These are phyloP conservation scores for Salvia rosmarinus DNA, from an alignment of 257 asterid species.

Conservation along the genomic window DNA sequence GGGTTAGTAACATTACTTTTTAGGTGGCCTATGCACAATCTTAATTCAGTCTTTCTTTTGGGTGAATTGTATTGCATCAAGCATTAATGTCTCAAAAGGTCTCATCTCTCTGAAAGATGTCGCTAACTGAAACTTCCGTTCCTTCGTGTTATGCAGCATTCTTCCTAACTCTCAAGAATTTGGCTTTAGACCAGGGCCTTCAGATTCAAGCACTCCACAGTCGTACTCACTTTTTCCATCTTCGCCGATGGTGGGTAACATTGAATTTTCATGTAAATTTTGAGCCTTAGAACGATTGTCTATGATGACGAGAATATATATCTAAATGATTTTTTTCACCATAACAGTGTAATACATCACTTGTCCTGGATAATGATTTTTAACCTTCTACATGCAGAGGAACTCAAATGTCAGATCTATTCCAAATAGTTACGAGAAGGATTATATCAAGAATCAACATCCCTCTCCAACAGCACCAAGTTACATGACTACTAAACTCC, in stretches of 20 bases:
- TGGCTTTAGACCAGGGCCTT: slow-evolving; percentile 43
- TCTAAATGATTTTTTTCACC: slow-evolving; percentile 2
- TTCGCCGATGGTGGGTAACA: slow-evolving; percentile 47
- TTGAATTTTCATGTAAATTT: slow-evolving; percentile 20
- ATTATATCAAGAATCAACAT: slow-evolving; percentile 40
- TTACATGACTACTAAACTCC: slow-evolving; percentile 27
- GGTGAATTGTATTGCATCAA: slow-evolving; percentile 38
- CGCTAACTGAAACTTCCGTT: slow-evolving; percentile 36
- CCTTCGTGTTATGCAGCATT: slow-evolving; percentile 36
- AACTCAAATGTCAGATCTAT: slow-evolving; percentile 40
- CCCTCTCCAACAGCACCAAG: slow-evolving; percentile 34
- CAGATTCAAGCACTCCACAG: slow-evolving; percentile 43
- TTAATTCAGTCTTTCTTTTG: slow-evolving; percentile 11
- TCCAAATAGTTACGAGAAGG: slow-evolving; percentile 35
- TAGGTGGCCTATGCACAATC: neutral
- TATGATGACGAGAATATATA: neutral
- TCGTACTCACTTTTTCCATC: slow-evolving; percentile 46
- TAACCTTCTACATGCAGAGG: slow-evolving; percentile 48
- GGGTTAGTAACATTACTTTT: neutral
- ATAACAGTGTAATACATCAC: slow-evolving; percentile 7
- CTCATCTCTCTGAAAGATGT: slow-evolving; percentile 35
- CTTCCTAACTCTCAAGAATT: slow-evolving; percentile 44
- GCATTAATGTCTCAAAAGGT: slow-evolving; percentile 40
- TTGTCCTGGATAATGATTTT: slow-evolving; percentile 18
- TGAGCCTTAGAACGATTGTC: slow-evolving; percentile 20